Base-by-base conservation (phyloP, 768 basidiomycete genomes). In the Boletus rufocinnamomeus region DNA sequence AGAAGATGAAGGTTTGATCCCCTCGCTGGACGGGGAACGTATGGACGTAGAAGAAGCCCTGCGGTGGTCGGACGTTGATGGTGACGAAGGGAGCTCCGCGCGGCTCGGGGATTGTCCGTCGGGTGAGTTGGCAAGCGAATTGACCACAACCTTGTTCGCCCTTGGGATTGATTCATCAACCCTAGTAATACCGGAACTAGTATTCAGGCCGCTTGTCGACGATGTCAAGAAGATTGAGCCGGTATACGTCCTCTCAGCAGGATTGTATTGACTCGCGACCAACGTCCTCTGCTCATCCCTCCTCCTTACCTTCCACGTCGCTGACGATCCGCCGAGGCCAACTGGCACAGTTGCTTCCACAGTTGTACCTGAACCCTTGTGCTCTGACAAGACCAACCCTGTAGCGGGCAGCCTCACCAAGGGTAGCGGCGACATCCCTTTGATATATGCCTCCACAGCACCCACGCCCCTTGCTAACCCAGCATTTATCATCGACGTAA, bases 401-500 rank as follows among this genome's bases (percentile, higher is more conserved):
- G 84, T 75, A 3, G 86, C 73, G 3, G 96, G 96, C 16, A 87
- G 71, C 46, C 89, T 80, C 41, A 85, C 83, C 51, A 87, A 77
- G 17, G 92, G 91, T 32, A 88, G 72, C 0, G 89, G 82, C 0
- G 85, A 82, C 34, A 79, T 76, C 44, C 77, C 77, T 75, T 89
- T 91, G 64, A 93, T 79, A 63, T 84, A 88, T 27, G 79, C 69
- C 69, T 98, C 95, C 43, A 99, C 74, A 0, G 84, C 79, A 3
- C 91, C 72, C 30, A 98, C 85, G 0, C 85, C 79, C 57, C 83
- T 80, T 5, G 92, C 89, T 21, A 95, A 75, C 40, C 85, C 80
- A 2, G 86, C 83, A 66, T 97, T 98, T 68, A 93, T 86, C 76
- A 89, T 84, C 21, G 89, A 84, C 71, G 95, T 96, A 59, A 94